Evolutionary conservation across 257 asterid genomes (phyloP).

Genomic region (Fraxinus americana): DNA sequence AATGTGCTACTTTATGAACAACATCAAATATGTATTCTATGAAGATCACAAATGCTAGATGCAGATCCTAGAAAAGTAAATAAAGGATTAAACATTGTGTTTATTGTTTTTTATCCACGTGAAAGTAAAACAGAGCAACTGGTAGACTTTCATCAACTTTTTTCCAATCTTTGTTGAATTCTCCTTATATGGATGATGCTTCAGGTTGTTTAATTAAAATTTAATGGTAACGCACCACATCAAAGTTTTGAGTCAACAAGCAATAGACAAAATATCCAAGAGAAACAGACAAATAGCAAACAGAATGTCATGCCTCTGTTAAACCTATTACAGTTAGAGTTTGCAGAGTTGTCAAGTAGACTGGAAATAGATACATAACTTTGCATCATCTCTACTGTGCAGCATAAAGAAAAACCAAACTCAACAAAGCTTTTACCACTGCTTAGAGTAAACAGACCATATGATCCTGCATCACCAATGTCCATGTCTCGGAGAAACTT

Average conservation of each 20-base stretch:
- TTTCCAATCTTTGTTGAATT: background rate
- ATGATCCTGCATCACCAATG: background rate
- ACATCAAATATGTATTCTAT: conserved; percentile 80
- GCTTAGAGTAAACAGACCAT: background rate
- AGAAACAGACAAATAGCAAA: background rate
- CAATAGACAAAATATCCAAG: background rate
- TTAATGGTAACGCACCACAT: background rate
- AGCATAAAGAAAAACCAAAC: too few species aligned
- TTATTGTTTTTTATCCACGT: background rate
- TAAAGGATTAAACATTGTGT: conserved; percentile 18
- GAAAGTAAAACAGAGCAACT: conserved; percentile 1
- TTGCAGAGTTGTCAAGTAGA: background rate
- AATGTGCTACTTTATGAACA: conserved; percentile 75
- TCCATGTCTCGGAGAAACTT: background rate
- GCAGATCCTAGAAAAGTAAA: conserved; percentile 67
- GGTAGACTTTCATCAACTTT: background rate
- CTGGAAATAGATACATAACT: background rate
- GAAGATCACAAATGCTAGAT: conserved; percentile 75
- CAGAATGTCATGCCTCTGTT: background rate
- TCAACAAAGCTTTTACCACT: background rate
- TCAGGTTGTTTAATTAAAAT: background rate
- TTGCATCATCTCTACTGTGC: too few species aligned
- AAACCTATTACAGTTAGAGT: background rate
- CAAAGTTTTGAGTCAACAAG: background rate
- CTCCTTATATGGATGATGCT: background rate